Conservation (phyloP, 2,329 filamentous ascomycete genomes). For the Beauveria australis region DNA sequence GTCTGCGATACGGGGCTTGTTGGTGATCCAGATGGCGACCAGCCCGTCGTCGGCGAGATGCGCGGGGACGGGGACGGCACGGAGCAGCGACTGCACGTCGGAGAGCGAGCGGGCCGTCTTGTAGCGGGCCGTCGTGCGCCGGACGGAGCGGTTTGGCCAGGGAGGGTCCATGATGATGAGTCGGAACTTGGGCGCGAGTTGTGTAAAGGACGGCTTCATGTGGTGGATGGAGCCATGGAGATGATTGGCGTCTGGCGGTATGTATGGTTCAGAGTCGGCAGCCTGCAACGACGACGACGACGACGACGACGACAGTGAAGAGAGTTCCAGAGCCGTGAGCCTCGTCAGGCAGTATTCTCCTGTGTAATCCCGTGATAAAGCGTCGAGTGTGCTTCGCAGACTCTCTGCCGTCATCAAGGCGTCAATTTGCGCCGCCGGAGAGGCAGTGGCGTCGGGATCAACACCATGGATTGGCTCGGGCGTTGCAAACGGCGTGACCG, state of each 20-base stretch:
- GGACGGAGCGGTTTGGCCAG: constrained; percentile 72
- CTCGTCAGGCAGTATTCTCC: constrained; percentile 43
- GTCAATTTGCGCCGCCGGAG: constrained; percentile 40
- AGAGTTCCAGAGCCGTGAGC: constrained; percentile 14
- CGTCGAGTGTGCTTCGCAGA: constrained; percentile 35
- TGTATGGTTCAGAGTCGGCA: constrained; percentile 15
- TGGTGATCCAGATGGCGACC: constrained; percentile 71
- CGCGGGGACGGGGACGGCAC: constrained; percentile 45
- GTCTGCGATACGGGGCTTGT: constrained; percentile 52
- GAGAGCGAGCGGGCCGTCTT: constrained; percentile 35
- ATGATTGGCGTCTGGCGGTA: constrained; percentile 36
- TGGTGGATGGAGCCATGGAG: constrained; percentile 42
- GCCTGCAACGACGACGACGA: background rate
- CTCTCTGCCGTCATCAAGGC: constrained; percentile 45
- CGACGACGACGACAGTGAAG: background rate
- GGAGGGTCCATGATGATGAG: constrained; percentile 69
- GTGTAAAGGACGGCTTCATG: constrained; percentile 31
- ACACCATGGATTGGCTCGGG: constrained; percentile 33
- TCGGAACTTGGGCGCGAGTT: constrained; percentile 47
- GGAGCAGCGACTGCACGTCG: constrained; percentile 43
- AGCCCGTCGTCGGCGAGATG: constrained; percentile 47
- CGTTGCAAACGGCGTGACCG: constrained; percentile 38
- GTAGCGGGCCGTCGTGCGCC: constrained; percentile 43
- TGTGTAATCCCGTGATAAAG: constrained; percentile 16
- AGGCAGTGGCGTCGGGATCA: constrained; percentile 16